Base-by-base conservation (phyloP, 306 rosid genomes). In the Gastrolobium bilobum region DNA sequence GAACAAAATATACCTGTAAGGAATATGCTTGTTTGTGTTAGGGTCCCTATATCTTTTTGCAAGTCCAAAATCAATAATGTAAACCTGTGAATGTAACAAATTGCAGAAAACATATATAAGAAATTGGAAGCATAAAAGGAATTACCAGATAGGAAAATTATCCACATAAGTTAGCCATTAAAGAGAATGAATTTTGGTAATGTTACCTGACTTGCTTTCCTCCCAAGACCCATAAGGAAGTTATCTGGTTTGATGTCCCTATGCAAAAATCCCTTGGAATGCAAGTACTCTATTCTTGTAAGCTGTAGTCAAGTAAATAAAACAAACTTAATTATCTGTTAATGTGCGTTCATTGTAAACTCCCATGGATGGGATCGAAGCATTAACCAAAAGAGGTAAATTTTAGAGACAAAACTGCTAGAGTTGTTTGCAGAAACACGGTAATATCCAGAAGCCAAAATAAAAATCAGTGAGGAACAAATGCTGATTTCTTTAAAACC, bases 231-330 rank as follows among this genome's bases (percentile, higher is more conserved):
- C 98, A 93, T 91, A 52, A 96, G 96, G 84, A 93, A 96, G 83
- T 96, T 96, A 88, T 96, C 99, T 51, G 99, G 98, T 80, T 96
- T 96, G 54, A 96, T 93, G 54, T 96, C 99, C 89, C 99, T 91
- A 43, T 96, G 99, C 90, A 96, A 83, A 84, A 81, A 96, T 40
- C 93, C 93, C 84, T 84, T 89, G 42, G 96, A 87, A 70, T 91
- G 96, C 61, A 89, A 11, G 59, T 85, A 89, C 54, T 91, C 96
- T 74, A 89, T 81, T 82, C 91, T 87, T 0, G 82, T 65, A 68
- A 91, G 88, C 96, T 91, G 93, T 72, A 73, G 53, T 59, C 59
- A 68, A 78, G 69, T 34, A 34, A 81, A 86, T 20, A 30, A 78
- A 77, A 71, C 38, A 56, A 30, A 79, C 14, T 51, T 37, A 56